phyloP scores from a whole-genome alignment of 2,329 filamentous ascomycete genomes.

The Calonectria hongkongensis region DNA sequence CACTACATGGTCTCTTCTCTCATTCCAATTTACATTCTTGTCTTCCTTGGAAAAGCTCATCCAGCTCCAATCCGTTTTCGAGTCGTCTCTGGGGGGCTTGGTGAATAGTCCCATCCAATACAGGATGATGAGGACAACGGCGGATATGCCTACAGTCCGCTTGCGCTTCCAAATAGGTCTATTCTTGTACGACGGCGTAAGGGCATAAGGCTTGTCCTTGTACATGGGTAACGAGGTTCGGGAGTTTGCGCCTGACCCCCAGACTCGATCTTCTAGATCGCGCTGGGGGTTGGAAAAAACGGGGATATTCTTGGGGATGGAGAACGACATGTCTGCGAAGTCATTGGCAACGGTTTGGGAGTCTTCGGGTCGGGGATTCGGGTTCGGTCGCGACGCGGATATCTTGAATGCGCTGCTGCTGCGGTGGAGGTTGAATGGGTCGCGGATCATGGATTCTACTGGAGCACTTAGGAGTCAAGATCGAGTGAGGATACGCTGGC shows the following conservation, averaged over 20 bases:
- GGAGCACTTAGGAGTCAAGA: conserved; percentile 54
- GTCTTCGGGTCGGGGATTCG: conserved; percentile 67
- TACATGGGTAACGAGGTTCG: conserved; percentile 86
- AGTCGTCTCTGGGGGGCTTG: conserved; percentile 57
- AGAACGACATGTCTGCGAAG: conserved; percentile 78
- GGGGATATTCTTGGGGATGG: conserved; percentile 81
- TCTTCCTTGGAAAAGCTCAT: conserved; percentile 69
- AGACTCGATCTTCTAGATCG: conserved; percentile 79
- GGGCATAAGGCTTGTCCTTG: conserved; percentile 96
- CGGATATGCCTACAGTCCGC: conserved; percentile 71
- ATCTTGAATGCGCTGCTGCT: conserved; percentile 67
- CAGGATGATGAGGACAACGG: conserved; percentile 75
- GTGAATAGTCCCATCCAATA: conserved; percentile 82
- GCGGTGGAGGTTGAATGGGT: conserved; percentile 66
- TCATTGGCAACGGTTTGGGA: conserved; percentile 70
- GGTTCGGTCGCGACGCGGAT: conserved; percentile 67
- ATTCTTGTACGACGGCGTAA: conserved; percentile 74
- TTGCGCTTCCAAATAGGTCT: conserved; percentile 79
- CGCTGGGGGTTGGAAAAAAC: conserved; percentile 80
- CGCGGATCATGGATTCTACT: conserved; percentile 62
- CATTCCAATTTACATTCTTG: conserved; percentile 81
- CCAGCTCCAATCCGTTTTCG: conserved; percentile 74
- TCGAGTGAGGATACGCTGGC: not conserved
- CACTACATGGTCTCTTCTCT: conserved; percentile 86
- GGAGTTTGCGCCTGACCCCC: conserved; percentile 70